Conservation (phyloP, 2,329 filamentous ascomycete species). For the Nectriaceae sp. region DNA sequence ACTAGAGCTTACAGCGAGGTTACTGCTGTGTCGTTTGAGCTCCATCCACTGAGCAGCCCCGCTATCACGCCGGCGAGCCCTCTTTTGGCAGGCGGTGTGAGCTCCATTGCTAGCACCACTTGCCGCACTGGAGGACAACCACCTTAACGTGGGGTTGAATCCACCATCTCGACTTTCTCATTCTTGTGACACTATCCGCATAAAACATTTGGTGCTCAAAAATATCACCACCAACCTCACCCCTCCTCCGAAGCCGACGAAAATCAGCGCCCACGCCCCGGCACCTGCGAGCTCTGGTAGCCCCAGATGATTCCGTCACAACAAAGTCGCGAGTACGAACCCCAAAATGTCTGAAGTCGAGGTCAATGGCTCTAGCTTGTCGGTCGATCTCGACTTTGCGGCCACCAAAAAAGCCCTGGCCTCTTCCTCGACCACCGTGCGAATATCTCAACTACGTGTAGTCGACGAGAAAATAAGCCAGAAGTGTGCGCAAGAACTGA, state of each 20-base stretch:
- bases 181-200: constrained; percentile 20
- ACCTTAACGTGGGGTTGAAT: constrained; percentile 14
- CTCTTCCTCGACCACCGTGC: constrained; percentile 62
- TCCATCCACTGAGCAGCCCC: too few relatives aligned
- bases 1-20: too few relatives aligned
- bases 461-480: constrained; percentile 59
- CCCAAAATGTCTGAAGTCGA: constrained; percentile 39
- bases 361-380: constrained; percentile 45
- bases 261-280: constrained; percentile 14
- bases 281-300: constrained; percentile 28
- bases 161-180: constrained; percentile 23
- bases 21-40: too few relatives aligned
- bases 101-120: background rate
- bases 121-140: background rate
- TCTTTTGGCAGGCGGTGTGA: background rate
- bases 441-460: constrained; percentile 55
- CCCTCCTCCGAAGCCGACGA: constrained; percentile 9
- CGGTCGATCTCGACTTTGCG: constrained; percentile 50
- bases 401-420: constrained; percentile 53
- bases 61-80: too few relatives aligned
- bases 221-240: constrained; percentile 5
- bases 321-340: constrained; percentile 21
- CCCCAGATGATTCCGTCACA: constrained; percentile 37
- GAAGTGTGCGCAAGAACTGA: constrained; percentile 48
- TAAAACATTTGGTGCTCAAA: constrained; percentile 14